Evolutionary conservation across 441 rosid genomes (phyloP), one percentile per base, ranked within the genome.

Genomic region (Manihot esculenta): DNA sequence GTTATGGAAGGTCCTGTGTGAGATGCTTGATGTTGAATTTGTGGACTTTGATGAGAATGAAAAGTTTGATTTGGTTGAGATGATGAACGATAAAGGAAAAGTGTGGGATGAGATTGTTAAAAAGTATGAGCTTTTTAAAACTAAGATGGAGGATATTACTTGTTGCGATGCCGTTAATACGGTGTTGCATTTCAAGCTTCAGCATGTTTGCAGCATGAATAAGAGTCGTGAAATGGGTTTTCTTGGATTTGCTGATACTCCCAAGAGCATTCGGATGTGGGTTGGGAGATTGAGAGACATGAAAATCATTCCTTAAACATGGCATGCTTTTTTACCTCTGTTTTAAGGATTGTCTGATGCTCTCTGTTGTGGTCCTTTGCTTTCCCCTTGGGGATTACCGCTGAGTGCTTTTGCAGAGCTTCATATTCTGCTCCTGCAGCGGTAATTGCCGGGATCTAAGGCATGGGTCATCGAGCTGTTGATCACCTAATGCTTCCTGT

Each of bases 31-130:
- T 5, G 56, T 82, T 11, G 84, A 76, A 55, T 79, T 47, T 30
- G 66, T 73, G 65, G 66, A 70, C 10, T 79, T 74, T 7, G 81
- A 78, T 13, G 82, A 73, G 47, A 41, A 10, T 0, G 79, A 74
- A 1, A 38, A 70, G 61, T 74, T 82, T 42, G 75, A 82, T 66
- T 55, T 66, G 3, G 77, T 9, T 30, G 76, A 26, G 30, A 1
- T 20, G 64, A 75, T 75, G 78, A 2, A 62, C 45, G 79, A 50
- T 41, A 71, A 72, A 35, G 78, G 70, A 26, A 10, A 45, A 15
- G 72, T 70, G 2, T 53, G 83, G 83, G 82, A 80, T 56, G 77
- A 75, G 13, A 67, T 79, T 11, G 83, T 72, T 77, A 78, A 72
- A 17, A 62, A 62, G 15, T 30, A 80, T 51, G 83, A 80, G 23